These are phyloP conservation scores for Ganoderma multipileum DNA, from an alignment of 1,284 basidiomycete genomes.

Conservation along the genomic window DNA sequence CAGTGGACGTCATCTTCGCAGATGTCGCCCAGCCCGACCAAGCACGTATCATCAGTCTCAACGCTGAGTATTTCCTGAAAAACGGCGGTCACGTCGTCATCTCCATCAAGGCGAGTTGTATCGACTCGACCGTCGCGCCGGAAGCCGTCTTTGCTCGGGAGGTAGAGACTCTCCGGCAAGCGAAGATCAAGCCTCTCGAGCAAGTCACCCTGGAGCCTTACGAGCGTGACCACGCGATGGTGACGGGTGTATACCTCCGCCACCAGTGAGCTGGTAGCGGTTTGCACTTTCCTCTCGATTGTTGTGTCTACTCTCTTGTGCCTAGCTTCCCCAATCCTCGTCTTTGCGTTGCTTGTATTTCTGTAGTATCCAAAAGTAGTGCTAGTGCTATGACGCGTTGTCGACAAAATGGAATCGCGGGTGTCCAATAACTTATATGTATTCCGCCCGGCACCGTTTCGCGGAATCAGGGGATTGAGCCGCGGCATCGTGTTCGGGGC, in stretches of 20 bases:
- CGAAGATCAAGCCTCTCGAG: slow-evolving; percentile 91
- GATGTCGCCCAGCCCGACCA: slow-evolving; percentile 99
- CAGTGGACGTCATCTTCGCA: slow-evolving; percentile 96
- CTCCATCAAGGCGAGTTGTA: slow-evolving; percentile 99
- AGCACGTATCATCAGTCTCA: slow-evolving; percentile 93
- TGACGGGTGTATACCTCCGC: slow-evolving; percentile 68
- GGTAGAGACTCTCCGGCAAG: slow-evolving; percentile 84
- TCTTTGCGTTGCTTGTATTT: slow-evolving; percentile 31
- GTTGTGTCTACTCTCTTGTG: slow-evolving; percentile 9
- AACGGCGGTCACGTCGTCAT: slow-evolving; percentile 93
- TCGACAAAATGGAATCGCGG: neutral
- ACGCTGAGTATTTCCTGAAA: slow-evolving; percentile 97
- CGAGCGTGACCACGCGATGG: slow-evolving; percentile 87
- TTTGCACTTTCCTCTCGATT: slow-evolving; percentile 11
- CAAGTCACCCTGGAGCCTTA: slow-evolving; percentile 92
- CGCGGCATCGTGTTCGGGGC: neutral
- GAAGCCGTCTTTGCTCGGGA: slow-evolving; percentile 92
- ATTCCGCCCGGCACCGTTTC: neutral
- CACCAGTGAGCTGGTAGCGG: slow-evolving; percentile 41
- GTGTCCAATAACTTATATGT: neutral
- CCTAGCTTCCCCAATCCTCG: slow-evolving; percentile 15
- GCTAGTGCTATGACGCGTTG: slow-evolving; percentile 9
- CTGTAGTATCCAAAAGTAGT: slow-evolving; percentile 35
- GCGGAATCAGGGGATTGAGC: neutral
- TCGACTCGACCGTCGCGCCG: slow-evolving; percentile 93